Base-by-base conservation (phyloP, 805 yeast genomes). In the Tetrapisispora phaffii region DNA sequence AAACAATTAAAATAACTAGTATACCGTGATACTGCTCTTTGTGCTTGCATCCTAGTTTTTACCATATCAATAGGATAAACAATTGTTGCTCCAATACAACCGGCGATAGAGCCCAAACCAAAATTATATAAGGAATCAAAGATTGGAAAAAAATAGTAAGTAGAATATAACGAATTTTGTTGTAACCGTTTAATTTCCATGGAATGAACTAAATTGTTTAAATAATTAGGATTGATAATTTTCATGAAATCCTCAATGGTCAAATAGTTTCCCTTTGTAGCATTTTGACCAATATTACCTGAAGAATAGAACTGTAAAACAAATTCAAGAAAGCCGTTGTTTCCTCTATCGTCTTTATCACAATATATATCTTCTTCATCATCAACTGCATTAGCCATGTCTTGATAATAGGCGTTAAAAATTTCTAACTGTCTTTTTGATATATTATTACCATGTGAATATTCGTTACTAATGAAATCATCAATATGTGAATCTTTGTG, bases 31-130 rank as follows among this genome's bases (percentile, higher is more conserved):
- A 76, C 72, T 48, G 79, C 77, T 52, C 87, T 77, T 69, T 90
- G 97, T 49, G 95, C 95, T 69, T 90, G 98, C 95, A 90, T 87
- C 65, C 97, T 79, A 5, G 98, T 90, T 69, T 90, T 90, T 52
- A 90, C 88, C 62, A 93, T 72, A 67, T 90, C 98, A 53, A 93
- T 93, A 28, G 98, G 98, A 63, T 90, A 90, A 37, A 90, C 98
- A 15, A 84, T 85, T 6, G 96, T 86, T n/a, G 98, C 97, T 50
- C 98, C 98, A 65, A 90, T 80, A 55, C 96, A 93, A 47, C 98
- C 98, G 28, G 98, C 97, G 42, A 89, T 74, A 3, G 97, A 87
- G 16, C 98, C 98, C 47, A 90, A 71, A 26, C 84, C 69, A 65
- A 90, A 90, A 47, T 94, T 87, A 67, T 89, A 86, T 45, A 82